Percentiles rank a stretch among this genome's conserved stretches.
phyloP scores from a whole-genome alignment of 2,329 filamentous ascomycete genomes.

The Ceratocystis eucalypticola region DNA sequence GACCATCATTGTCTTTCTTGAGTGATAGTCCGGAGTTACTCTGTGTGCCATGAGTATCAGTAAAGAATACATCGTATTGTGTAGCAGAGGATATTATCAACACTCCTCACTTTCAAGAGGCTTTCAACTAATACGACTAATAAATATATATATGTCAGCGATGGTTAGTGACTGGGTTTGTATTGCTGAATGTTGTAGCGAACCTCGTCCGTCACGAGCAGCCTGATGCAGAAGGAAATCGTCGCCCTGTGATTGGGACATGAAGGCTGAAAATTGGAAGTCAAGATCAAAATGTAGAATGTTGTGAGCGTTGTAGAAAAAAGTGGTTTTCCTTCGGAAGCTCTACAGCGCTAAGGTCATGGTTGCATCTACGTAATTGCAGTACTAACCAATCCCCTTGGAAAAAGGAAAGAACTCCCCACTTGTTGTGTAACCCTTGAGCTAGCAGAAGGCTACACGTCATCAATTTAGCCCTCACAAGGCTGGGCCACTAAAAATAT shows the following conservation, averaged over 20 bases:
- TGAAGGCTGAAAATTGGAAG: not conserved
- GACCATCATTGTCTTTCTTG: conserved; percentile 68
- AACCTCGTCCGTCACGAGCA: conserved; percentile 72
- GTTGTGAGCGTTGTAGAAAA: not conserved
- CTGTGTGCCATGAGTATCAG: conserved; percentile 29
- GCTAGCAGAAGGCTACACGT: not conserved
- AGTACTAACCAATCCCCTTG: no score
- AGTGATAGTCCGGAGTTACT: conserved; percentile 65
- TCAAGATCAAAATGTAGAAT: not conserved
- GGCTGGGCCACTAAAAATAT: not conserved
- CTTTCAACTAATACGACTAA: conserved; percentile 9
- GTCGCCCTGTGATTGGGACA: conserved; percentile 28
- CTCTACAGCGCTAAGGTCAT: not conserved
- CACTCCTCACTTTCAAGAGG: conserved; percentile 11
- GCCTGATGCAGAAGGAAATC: conserved; percentile 82
- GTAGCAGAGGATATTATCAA: not conserved
- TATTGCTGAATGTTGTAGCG: conserved; percentile 22
- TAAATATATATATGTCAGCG: not conserved
- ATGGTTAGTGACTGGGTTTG: not conserved
- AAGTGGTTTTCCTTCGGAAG: not conserved
- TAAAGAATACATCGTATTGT: not conserved
- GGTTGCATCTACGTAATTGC: no score
- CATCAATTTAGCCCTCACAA: not conserved
- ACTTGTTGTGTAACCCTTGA: conserved; percentile 4
- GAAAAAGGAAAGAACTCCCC: no score